These are phyloP conservation scores for Ambispora gerdemannii DNA, from an alignment of 192 early-diverging fungal genomes.

Conservation along the genomic window DNA sequence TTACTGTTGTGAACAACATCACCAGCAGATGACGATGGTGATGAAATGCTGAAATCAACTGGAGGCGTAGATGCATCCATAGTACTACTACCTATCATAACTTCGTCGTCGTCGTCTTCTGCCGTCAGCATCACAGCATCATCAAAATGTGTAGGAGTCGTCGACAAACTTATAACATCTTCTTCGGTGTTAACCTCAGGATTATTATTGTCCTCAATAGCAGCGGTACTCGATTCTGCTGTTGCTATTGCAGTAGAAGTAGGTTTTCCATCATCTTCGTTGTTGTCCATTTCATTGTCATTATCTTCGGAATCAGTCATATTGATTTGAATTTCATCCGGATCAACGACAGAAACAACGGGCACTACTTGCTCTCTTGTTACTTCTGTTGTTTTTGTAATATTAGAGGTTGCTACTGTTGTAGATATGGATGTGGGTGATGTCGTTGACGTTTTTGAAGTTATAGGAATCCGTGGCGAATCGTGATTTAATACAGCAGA, in stretches of 20 bases:
- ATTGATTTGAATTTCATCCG: conserved; percentile 43
- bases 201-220: too few relatives aligned
- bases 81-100: too few relatives aligned
- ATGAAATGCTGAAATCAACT: conserved; percentile 43
- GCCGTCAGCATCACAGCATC: too few relatives aligned
- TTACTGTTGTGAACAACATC: conserved; percentile 3
- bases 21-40: conserved; percentile 39
- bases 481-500: conserved; percentile 63
- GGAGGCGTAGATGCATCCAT: too few relatives aligned
- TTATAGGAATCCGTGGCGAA: neutral
- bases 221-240: too few relatives aligned
- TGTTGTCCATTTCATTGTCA: conserved; percentile 36
- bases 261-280: conserved; percentile 1
- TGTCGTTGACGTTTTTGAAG: conserved; percentile 1
- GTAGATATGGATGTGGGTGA: neutral
- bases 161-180: too few relatives aligned
- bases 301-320: conserved; percentile 34
- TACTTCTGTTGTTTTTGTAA: too few relatives aligned
- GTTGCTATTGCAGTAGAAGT: too few relatives aligned
- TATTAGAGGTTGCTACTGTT: too few relatives aligned
- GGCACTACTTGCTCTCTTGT: neutral
- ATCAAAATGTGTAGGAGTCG: too few relatives aligned
- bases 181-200: too few relatives aligned
- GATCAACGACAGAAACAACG: conserved; percentile 25
- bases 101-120: too few relatives aligned